Conservation (phyloP, 129 eudicot species). For the Helichrysum umbraculigerum region DNA sequence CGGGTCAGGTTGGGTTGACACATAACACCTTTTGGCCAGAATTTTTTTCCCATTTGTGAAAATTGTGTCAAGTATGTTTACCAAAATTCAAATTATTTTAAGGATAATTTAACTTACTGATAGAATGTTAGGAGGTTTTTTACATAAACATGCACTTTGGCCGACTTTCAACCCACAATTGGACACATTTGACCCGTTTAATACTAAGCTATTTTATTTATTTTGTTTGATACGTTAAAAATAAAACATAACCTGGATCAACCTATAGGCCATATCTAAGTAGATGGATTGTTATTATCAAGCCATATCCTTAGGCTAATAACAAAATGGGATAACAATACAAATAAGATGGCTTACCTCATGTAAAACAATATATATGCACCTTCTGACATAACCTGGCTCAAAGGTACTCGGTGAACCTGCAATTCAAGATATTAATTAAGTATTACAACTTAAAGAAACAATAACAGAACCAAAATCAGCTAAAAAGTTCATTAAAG, state of each 20-base stretch:
- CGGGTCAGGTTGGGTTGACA: conserved; percentile 10
- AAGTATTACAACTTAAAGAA: neutral
- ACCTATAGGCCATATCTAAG: neutral
- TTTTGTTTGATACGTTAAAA: neutral
- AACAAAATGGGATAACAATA: neutral
- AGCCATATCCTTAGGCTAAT: neutral
- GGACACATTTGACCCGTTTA: neutral
- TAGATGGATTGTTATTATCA: no score
- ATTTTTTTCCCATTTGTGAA: neutral
- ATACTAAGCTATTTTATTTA: neutral
- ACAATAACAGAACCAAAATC: neutral
- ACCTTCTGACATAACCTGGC: conserved; percentile 94
- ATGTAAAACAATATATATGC: conserved; percentile 90
- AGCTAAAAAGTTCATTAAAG: neutral
- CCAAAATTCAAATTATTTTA: neutral
- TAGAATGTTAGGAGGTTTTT: neutral
- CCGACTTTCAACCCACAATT: neutral
- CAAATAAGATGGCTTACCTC: conserved; percentile 53
- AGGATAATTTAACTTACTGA: no score
- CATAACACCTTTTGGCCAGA: neutral
- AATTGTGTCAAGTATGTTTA: neutral
- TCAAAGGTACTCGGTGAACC: conserved; percentile 71
- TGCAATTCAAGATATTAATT: conserved; percentile 24
- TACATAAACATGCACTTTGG: neutral
- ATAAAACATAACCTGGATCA: neutral